These are phyloP conservation scores for Aureobasidium sp. DNA, from an alignment of 2,329 filamentous ascomycete species.

Conservation along the genomic window DNA sequence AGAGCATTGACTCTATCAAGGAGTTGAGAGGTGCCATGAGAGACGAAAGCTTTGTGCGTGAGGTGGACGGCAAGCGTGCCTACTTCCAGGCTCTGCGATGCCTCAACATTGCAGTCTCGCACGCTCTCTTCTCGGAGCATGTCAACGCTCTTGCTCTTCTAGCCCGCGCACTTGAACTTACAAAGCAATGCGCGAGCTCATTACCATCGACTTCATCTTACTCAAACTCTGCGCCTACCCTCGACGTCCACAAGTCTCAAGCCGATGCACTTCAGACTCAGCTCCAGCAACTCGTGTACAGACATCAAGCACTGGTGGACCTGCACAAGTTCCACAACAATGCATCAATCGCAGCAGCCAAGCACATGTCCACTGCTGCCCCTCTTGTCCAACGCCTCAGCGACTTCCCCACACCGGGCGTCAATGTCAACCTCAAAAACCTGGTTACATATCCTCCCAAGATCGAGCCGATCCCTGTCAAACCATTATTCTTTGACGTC, in stretches of 20 bases:
- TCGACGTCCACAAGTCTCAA: constrained; percentile 57
- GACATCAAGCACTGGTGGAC: constrained; percentile 78
- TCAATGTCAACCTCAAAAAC: constrained; percentile 61
- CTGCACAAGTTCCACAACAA: constrained; percentile 57
- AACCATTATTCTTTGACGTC: constrained; percentile 91
- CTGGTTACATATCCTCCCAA: constrained; percentile 82
- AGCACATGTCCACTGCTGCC: constrained; percentile 35
- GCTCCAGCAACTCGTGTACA: constrained; percentile 64
- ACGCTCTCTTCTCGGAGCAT: constrained; percentile 62
- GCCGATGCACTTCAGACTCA: constrained; percentile 51
- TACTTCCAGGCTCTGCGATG: constrained; percentile 88
- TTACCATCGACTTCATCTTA: constrained; percentile 34
- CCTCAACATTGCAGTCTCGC: constrained; percentile 76
- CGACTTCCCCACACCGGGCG: constrained; percentile 60
- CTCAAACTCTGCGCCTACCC: constrained; percentile 48
- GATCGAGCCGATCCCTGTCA: constrained; percentile 75
- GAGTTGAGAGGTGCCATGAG: constrained; percentile 85
- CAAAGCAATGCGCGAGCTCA: constrained; percentile 43
- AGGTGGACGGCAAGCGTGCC: constrained; percentile 66
- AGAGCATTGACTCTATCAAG: constrained; percentile 83
- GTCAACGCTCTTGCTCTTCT: constrained; percentile 81
- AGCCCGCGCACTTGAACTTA: constrained; percentile 59
- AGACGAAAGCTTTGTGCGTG: constrained; percentile 65
- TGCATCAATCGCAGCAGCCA: constrained; percentile 39
- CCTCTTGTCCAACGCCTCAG: constrained; percentile 68